Base-by-base conservation (phyloP, 768 basidiomycete genomes). In the Boletus rufocinnamomeus region DNA sequence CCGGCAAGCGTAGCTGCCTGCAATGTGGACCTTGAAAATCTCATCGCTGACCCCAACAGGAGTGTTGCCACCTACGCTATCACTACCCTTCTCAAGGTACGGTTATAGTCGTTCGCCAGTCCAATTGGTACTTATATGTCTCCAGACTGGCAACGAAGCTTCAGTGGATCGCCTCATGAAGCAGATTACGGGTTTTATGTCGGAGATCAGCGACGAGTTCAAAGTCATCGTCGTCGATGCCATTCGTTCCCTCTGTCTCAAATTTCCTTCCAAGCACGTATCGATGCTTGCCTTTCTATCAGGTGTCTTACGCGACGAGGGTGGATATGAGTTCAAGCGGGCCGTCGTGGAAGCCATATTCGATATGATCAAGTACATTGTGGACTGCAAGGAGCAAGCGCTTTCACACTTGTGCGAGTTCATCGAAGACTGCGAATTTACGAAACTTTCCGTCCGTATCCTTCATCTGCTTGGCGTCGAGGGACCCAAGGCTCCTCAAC, bases 391-490 rank as follows among this genome's bases (percentile, higher is more conserved):
- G 77, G 97, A 99, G 72, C 91, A 97, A 68, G 97, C 97, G 1
- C 83, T 99, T 46, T 96, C 96, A 21, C 94, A 99, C 69, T 84
- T 99, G 23, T 99, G 97, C 80, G 97, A 99, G 73, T 99, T 99
- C 72, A 99, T 99, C 72, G 97, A 99, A 76, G 97, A 99, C 72
- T 99, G 97, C 82, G 97, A 99, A 73, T 99, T 98, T 71, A 98
- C 96, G 34, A 99, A 98, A 75, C 86, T 99, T 50, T 97, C 95
- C 32, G 97, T 99, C 61, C 91, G 96, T 48, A 93, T 99, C 66
- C 82, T 99, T 27, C 92, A 99, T 70, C 78, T 99, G 38, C 86
- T 99, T 48, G 97, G 97, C 35, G 83, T 95, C 57, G 97, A 99
- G 76, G 97, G 96, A 11, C 96, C 97, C 34, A 92, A 93, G 71